Conservation (phyloP, 495 filamentous ascomycete species). For the Hypoxylon subgilvum region DNA sequence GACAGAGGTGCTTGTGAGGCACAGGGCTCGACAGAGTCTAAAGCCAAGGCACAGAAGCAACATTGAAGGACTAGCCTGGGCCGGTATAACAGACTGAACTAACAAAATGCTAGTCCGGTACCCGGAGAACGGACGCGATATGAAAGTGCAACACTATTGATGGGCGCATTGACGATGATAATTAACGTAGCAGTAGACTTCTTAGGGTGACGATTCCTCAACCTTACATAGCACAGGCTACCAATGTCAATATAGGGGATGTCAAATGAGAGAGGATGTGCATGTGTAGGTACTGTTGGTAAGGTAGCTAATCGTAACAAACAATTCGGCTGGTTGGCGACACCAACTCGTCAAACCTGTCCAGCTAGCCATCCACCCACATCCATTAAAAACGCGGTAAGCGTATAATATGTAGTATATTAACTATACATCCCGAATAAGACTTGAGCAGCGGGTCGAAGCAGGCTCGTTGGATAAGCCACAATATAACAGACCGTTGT, state of each 20-base stretch:
- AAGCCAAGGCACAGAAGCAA: slow-evolving; percentile 7
- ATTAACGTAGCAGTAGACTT: slow-evolving; percentile 24
- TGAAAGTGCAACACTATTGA: slow-evolving; percentile 38
- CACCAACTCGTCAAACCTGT: too few relatives aligned
- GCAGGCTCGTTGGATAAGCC: slow-evolving; percentile 29
- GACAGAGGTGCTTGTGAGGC: slow-evolving; percentile 21
- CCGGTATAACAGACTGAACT: slow-evolving; percentile 34
- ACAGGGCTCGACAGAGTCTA: too few relatives aligned
- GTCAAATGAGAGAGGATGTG: slow-evolving; percentile 28
- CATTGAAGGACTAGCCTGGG: slow-evolving; percentile 17
- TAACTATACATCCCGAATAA: slow-evolving; percentile 22
- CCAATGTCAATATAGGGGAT: slow-evolving; percentile 23
- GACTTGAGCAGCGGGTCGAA: not conserved
- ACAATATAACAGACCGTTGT: slow-evolving; percentile 40
- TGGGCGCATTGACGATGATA: slow-evolving; percentile 37
- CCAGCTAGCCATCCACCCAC: too few relatives aligned
- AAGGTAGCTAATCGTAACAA: slow-evolving; percentile 23
- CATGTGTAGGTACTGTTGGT: not conserved
- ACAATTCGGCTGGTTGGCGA: slow-evolving; percentile 23
- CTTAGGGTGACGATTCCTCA: slow-evolving; percentile 22
- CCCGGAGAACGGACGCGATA: slow-evolving; percentile 35
- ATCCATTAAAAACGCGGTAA: slow-evolving; percentile 34
- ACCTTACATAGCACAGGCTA: slow-evolving; percentile 17
- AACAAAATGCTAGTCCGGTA: slow-evolving; percentile 33
- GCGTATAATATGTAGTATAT: slow-evolving; percentile 34